Base-by-base conservation (phyloP, 176 grass and related monocot genomes). In the Microstegium vimineum region DNA sequence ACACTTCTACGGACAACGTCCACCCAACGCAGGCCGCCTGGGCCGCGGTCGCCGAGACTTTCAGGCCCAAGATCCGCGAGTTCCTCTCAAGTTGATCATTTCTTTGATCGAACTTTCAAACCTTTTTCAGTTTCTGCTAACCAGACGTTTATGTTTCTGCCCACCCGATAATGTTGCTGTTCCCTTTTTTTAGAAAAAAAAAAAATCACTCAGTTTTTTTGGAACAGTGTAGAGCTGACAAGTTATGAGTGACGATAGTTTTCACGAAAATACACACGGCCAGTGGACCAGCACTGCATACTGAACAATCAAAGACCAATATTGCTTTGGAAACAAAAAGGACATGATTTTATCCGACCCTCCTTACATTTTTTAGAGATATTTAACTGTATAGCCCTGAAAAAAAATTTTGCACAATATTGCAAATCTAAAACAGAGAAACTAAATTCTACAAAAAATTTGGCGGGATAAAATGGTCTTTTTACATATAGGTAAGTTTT, bases 1-100 rank as follows among this genome's bases (percentile, higher is more conserved):
- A 3, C 75, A 92, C n/a, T 90, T 97, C 77, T 97, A 92, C 82
- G 94, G 94, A 97, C 37, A 80, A 88, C 20, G 92, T 87, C 3
- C 94, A 94, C 74, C 92, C 92, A 2, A 97, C 94, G 35, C 94
- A 97, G 87, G 91, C 92, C 33, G 92, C 85, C 41, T 94, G 94
- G 95, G 78, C 86, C 8, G 81, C 95, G 5, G 90, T 92, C 20
- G 82, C 87, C 10, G 51, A 77, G 36, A 38, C 81, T n/a, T 85
- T 98, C 69, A 65, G 12, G 69, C 25, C 74, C 8, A 45, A 72
- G 41, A 64, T 98, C 79, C 73, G 32, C 2, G 31, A 32, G 18
- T 94, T 94, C 41, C 74, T 93, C 27, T 90, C 62, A 34, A 32
- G 2, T 4, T 86, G 65, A 89, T 20, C 3, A 23, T 20, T 30